phyloP scores from a whole-genome alignment of 257 asterid genomes.

The Misopates orontium region DNA sequence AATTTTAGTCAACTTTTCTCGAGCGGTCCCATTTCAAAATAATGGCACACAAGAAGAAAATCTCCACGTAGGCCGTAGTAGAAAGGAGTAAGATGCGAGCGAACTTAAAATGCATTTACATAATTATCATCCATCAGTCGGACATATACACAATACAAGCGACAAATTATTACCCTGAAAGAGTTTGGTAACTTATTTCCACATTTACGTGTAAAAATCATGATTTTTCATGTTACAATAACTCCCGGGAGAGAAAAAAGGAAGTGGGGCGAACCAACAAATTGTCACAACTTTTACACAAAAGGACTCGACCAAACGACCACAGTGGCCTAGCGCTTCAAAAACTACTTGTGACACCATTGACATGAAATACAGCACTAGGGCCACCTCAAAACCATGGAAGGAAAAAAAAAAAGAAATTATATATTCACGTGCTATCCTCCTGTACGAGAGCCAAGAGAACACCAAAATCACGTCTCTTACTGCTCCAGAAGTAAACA shows the following conservation, averaged over 20 bases:
- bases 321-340: slow-evolving; percentile 32
- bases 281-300: slow-evolving; percentile 8
- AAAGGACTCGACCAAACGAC: slow-evolving; percentile 22
- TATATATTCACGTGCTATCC: slow-evolving; percentile 15
- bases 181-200: too few relatives aligned
- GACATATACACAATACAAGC: too few relatives aligned
- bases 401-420: slow-evolving; percentile 23
- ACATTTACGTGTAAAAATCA: too few relatives aligned
- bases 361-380: slow-evolving; percentile 24
- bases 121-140: too few relatives aligned
- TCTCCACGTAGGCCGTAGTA: too few relatives aligned
- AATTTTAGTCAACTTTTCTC: too few relatives aligned
- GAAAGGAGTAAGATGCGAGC: too few relatives aligned
- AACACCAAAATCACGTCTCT: slow-evolving; percentile 22
- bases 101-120: too few relatives aligned
- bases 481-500: not conserved
- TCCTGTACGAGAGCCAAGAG: slow-evolving; percentile 22
- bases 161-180: too few relatives aligned
- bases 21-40: too few relatives aligned
- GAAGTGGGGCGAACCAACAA: slow-evolving; percentile 6
- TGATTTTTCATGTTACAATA: not conserved
- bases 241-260: slow-evolving; percentile 28
- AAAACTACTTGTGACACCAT: slow-evolving; percentile 30
- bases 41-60: too few relatives aligned
- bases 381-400: slow-evolving; percentile 35